Evolutionary conservation across 371 early-diverging fungal species (phyloP).

Genomic region (Neoconidiobolus thromboides): DNA sequence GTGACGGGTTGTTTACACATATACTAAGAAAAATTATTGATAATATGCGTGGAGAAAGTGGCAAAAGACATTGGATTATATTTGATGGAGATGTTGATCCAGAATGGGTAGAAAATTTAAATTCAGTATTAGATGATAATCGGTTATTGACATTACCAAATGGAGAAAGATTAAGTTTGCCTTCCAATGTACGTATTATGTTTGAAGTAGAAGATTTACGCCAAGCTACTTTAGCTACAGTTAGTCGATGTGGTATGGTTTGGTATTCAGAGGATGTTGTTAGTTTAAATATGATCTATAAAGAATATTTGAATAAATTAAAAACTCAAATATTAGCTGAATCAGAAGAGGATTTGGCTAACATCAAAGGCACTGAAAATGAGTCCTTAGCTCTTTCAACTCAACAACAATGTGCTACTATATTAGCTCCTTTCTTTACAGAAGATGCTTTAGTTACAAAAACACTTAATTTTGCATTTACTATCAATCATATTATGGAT

Average conservation of each 20-base stretch:
- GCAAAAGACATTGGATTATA: slow-evolving; percentile 93
- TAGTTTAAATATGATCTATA: slow-evolving; percentile 55
- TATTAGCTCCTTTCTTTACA: slow-evolving; percentile 50
- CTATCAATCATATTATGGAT: slow-evolving; percentile 90
- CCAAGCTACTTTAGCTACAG: slow-evolving; percentile 96
- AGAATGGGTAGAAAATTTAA: slow-evolving; percentile 99
- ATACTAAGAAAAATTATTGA: slow-evolving; percentile 92
- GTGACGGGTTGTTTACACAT: slow-evolving; percentile 94
- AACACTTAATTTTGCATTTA: slow-evolving; percentile 42
- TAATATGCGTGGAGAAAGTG: slow-evolving; percentile 90
- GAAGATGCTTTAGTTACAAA: slow-evolving; percentile 56
- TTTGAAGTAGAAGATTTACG: slow-evolving; percentile 96
- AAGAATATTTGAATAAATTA: slow-evolving; percentile 66
- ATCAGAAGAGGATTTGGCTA: slow-evolving; percentile 68
- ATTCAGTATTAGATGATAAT: slow-evolving; percentile 95
- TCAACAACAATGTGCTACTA: slow-evolving; percentile 54
- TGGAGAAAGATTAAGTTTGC: slow-evolving; percentile 93
- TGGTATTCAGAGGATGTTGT: slow-evolving; percentile 93
- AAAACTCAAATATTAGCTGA: slow-evolving; percentile 19
- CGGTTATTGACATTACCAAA: slow-evolving; percentile 90
- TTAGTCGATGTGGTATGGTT: slow-evolving; percentile 98
- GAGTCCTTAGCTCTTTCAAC: slow-evolving; percentile 30
- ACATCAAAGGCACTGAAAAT: slow-evolving; percentile 33
- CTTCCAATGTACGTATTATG: slow-evolving; percentile 92
- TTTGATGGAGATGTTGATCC: slow-evolving; percentile 99